Evolutionary conservation across 345 rosid genomes (phyloP), one percentile per base, ranked within the genome.

Genomic region (Raphanus sativus): DNA sequence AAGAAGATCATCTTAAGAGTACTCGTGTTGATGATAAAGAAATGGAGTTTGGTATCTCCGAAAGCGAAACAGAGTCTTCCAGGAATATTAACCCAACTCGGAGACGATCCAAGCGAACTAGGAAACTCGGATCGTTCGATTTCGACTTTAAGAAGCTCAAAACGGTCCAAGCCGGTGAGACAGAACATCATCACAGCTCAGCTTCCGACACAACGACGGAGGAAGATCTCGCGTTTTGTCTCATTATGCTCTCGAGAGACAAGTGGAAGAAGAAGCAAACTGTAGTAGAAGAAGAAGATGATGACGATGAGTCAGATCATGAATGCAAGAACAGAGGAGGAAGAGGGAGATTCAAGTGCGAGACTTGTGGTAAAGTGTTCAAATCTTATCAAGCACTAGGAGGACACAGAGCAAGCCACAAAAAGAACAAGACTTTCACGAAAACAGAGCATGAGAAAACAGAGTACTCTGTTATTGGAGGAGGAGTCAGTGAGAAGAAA

Each of bases 331-430:
- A 58, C 69, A 69, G 11, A 74, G 74, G 85, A 79, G 66, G 84
- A 72, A 81, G 83, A 21, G 92, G 85, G 52, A 58, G 75, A 70
- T 68, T 87, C 84, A 86, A 76, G 80, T 95, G 99, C 33, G 96
- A 92, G 63, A 91, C 96, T 48, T 95, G 99, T 76, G 87, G 82
- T 9, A 89, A 84, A 74, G 86, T 83, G 52, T 92, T 95, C 60
- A 90, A 86, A 84, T 92, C 99, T 1, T 92, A 92, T 81, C 98
- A 92, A 82, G 98, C 97, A 28, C 75, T 95, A 48, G 97, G 98
- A 24, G 96, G 98, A 3, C 99, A 95, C 70, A 77, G 97, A 65
- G 98, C 98, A 67, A 94, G 97, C 56, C 98, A 94, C 83, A 90
- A 86, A 80, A 90, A 89, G 78, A 85, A 87, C 45, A 86, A 81